Evolutionary conservation across 2,329 filamentous ascomycete species (phyloP), one percentile per base, ranked within the genome.

Genomic region (Fusarium floridanum): DNA sequence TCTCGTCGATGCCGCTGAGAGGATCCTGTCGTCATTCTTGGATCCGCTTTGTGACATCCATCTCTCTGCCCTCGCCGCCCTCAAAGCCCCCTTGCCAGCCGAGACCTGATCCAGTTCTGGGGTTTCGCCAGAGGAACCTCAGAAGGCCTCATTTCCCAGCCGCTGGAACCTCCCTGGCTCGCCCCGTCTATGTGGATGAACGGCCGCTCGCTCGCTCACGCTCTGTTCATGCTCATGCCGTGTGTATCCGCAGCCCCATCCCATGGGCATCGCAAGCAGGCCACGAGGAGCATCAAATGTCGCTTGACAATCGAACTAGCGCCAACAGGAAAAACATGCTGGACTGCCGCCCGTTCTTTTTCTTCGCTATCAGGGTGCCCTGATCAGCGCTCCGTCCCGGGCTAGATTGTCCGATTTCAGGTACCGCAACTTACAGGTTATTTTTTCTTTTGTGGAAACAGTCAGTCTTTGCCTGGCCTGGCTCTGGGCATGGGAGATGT

Each of bases 81-180:
- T 60, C 32, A 11, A 24, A 36, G 41, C 24, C 53, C 59, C 59
- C 59, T 41, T 43, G 56, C 64, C 53, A 50, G 50, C 53, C 50
- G 27, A 41, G 41, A 62, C 61, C 43, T 61, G 50, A 37, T 48
- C 29, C 43, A 53, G 64, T 53, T 50, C 71, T 68, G 37, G 48
- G 48, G 50, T 64, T 32, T 66, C 72, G 65, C 65, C 68, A 73
- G 69, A 70, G 43, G 27, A 61, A 53, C 66, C 66, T 61, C 53
- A 53, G 66, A 75, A 73, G 69, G 66, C 72, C 72, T 75, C 72
- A 75, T 75, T 73, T 71, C 57, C 43, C 43, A 48, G 22, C 39
- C 65, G 48, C 59, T 64, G 37, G 32, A 56, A 29, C 59, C 59
- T 64, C 60, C 61, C 61, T 67, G 10, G 41, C 16, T 61, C 22